phyloP scores from a whole-genome alignment of 2,329 filamentous ascomycete species.

The Cryphonectria naterciae region DNA sequence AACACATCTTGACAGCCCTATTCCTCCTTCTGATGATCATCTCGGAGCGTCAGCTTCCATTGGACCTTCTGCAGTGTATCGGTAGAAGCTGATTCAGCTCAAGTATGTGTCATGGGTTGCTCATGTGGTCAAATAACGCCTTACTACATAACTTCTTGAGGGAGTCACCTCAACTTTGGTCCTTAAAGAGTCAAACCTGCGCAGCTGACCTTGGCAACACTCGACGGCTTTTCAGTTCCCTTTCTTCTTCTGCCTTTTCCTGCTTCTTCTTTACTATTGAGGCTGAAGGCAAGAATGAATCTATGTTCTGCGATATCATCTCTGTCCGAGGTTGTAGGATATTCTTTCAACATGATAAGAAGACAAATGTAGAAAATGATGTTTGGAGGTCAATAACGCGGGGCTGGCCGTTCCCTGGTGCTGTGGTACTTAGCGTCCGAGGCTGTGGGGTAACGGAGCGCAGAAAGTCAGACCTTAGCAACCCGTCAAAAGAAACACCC shows the following conservation, averaged over 20 bases:
- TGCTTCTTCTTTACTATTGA: not conserved
- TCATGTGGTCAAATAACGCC: not conserved
- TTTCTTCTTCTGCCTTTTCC: no score
- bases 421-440: not conserved
- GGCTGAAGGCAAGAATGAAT: not conserved
- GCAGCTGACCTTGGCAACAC: not conserved
- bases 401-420: not conserved
- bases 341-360: not conserved
- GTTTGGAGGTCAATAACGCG: not conserved
- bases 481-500: constrained; percentile 10
- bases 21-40: not conserved
- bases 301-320: not conserved
- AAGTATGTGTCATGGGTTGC: not conserved
- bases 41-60: not conserved
- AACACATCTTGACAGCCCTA: not conserved
- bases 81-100: not conserved
- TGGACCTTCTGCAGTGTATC: not conserved
- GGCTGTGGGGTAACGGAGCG: not conserved
- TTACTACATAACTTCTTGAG: not conserved
- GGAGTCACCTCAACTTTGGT: not conserved
- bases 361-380: no score
- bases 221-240: not conserved
- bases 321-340: not conserved
- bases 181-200: not conserved
- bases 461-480: constrained; percentile 3